These are phyloP conservation scores for Physcomitrellopsis africana DNA, from an alignment of 225 moss, liverwort and hornwort species.

Conservation along the genomic window DNA sequence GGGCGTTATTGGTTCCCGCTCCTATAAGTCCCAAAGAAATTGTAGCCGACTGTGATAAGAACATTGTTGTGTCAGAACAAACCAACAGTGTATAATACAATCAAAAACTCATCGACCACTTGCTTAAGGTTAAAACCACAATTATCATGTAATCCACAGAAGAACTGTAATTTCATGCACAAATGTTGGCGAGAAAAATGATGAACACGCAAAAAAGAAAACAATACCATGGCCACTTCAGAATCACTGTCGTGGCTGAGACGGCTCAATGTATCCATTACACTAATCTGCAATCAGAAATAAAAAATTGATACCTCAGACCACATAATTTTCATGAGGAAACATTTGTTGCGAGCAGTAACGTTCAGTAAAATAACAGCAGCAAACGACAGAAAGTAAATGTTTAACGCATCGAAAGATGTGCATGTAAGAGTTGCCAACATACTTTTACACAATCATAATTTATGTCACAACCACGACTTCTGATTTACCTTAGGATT, in stretches of 20 bases:
- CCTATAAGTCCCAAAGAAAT: conserved; percentile 94
- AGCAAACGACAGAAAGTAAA: too few species aligned
- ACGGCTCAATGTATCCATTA: conserved; percentile 98
- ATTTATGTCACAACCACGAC: not conserved
- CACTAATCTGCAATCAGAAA: conserved; percentile 76
- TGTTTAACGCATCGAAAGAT: not conserved
- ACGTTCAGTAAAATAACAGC: conserved; percentile 10
- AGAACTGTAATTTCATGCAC: not conserved
- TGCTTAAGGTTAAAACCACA: not conserved
- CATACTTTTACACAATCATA: not conserved
- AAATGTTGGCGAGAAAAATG: not conserved
- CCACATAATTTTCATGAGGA: not conserved
- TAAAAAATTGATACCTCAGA: conserved; percentile 10
- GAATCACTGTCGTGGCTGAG: conserved; percentile 96
- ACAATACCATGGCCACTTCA: conserved; percentile 96
- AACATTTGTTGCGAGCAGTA: conserved; percentile 11
- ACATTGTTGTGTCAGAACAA: conserved; percentile 29
- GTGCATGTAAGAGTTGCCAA: not conserved
- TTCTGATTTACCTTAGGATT: conserved; percentile 76
- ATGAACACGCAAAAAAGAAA: not conserved
- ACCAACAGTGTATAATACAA: not conserved
- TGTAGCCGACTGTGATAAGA: conserved; percentile 76
- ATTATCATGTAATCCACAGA: conserved; percentile 11
- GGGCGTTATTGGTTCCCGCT: conserved; percentile 99
- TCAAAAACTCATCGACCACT: not conserved